Evolutionary conservation across 495 filamentous ascomycete genomes (phyloP).

Genomic region (Xylaria telfairii): DNA sequence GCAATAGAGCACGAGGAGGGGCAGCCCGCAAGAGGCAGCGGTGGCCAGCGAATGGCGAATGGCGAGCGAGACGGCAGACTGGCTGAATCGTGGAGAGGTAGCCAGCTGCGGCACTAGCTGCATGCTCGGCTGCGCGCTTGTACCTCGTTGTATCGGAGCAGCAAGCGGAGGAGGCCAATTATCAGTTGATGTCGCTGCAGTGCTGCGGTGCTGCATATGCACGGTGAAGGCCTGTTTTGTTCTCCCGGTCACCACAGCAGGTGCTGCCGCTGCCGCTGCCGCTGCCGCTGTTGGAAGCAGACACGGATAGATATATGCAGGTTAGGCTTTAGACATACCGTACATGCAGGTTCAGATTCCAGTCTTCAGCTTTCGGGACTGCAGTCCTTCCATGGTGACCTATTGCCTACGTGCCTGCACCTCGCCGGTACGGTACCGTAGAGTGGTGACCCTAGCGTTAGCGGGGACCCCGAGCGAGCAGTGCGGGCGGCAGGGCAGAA

Average conservation of each 20-base stretch:
- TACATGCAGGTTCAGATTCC: constrained; percentile 18
- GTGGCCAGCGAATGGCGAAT: neutral
- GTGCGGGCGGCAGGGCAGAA: too few species aligned
- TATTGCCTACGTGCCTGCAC: neutral
- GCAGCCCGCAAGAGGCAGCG: neutral
- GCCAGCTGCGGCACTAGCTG: constrained; percentile 22
- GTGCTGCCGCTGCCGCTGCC: neutral
- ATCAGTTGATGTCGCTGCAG: neutral
- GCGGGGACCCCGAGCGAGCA: too few species aligned
- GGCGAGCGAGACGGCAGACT: constrained; percentile 4
- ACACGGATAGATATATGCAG: neutral
- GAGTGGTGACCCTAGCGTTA: too few species aligned
- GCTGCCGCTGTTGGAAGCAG: neutral
- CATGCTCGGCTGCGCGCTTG: constrained; percentile 20
- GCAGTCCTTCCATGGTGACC: neutral
- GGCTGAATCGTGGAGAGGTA: constrained; percentile 14
- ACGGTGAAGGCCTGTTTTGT: constrained; percentile 7
- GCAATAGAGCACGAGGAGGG: neutral
- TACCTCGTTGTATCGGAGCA: constrained; percentile 12
- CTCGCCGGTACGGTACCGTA: neutral
- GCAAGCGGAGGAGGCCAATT: constrained; percentile 4
- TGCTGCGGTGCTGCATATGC: constrained; percentile 15
- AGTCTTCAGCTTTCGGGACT: constrained; percentile 6
- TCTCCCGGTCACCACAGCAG: constrained; percentile 6
- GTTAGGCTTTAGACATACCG: neutral